Percentiles rank a stretch among this genome's conserved stretches.
phyloP scores from a whole-genome alignment of 1,284 basidiomycete genomes.

The Xerocomus cyaneibrunnescens region DNA sequence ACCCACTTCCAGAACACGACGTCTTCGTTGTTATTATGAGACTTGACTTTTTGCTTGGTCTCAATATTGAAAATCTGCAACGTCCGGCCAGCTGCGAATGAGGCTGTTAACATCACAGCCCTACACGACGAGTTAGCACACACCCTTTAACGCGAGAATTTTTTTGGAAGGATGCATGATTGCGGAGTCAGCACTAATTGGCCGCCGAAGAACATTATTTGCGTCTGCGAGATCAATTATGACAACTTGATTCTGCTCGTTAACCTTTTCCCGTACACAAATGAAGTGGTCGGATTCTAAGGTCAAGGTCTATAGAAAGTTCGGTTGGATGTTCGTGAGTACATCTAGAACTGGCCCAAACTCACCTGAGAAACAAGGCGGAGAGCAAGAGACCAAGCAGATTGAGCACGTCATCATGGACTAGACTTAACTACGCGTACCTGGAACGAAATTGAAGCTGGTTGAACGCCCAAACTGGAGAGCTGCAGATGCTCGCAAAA shows the following conservation, averaged over 20 bases:
- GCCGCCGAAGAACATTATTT: slow-evolving; percentile 94
- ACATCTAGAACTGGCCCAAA: neutral
- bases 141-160: slow-evolving; percentile 94
- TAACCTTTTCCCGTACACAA: slow-evolving; percentile 87
- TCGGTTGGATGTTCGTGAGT: slow-evolving; percentile 10
- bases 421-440: slow-evolving; percentile 47
- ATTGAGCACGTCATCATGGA: slow-evolving; percentile 31
- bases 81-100: slow-evolving; percentile 76
- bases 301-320: slow-evolving; percentile 67
- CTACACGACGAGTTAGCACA: slow-evolving; percentile 26
- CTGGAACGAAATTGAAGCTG: slow-evolving; percentile 97
- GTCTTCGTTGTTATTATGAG: slow-evolving; percentile 93
- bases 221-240: slow-evolving; percentile 96
- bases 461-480: slow-evolving; percentile 94
- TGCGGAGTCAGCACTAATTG: slow-evolving; percentile 96
- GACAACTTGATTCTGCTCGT: slow-evolving; percentile 94
- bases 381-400: slow-evolving; percentile 18
- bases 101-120: slow-evolving; percentile 8
- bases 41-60: slow-evolving; percentile 96
- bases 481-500: slow-evolving; percentile 91
- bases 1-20: slow-evolving; percentile 99
- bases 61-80: slow-evolving; percentile 99
- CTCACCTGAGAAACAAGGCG: slow-evolving; percentile 21
- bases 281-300: slow-evolving; percentile 98
- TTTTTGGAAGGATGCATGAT: slow-evolving; percentile 99